These are phyloP conservation scores for Tetrapisispora arboricola DNA, from an alignment of 805 yeast genomes.

Conservation along the genomic window DNA sequence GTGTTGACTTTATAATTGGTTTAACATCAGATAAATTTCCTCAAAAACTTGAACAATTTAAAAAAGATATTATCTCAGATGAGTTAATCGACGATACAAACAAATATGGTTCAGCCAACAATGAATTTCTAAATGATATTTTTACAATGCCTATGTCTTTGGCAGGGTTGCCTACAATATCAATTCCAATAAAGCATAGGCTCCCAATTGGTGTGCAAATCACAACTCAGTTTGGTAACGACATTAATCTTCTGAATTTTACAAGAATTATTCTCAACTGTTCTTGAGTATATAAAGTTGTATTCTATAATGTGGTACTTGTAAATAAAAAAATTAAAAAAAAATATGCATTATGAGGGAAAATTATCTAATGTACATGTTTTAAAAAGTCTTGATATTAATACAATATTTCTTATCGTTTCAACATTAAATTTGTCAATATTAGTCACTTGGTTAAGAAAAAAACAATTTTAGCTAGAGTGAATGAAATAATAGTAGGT, in stretches of 20 bases:
- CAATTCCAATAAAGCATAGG: slow-evolving; percentile 46
- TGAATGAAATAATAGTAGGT: too few species aligned
- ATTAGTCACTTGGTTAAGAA: too few species aligned
- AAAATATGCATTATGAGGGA: slow-evolving; percentile 1
- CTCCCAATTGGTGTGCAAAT: slow-evolving; percentile 61
- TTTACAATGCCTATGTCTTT: slow-evolving; percentile 84
- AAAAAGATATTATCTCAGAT: slow-evolving; percentile 6
- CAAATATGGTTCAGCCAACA: slow-evolving; percentile 23
- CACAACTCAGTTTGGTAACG: slow-evolving; percentile 82
- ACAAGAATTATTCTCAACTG: slow-evolving; percentile 7
- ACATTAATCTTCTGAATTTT: slow-evolving; percentile 43
- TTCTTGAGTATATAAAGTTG: neutral
- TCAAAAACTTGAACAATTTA: slow-evolving; percentile 34
- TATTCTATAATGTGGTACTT: neutral
- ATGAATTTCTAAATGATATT: slow-evolving; percentile 69
- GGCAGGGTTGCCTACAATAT: slow-evolving; percentile 82
- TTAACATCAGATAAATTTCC: slow-evolving; percentile 62
- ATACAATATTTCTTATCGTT: neutral
- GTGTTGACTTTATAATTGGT: slow-evolving; percentile 60
- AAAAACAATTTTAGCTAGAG: too few species aligned
- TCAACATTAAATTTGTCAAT: neutral
- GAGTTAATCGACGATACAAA: too few species aligned
- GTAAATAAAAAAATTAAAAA: neutral
- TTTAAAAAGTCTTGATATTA: neutral
- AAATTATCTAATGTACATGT: neutral